A percentile compares a stretch with the other conserved stretches of the same genome.
Conservation (phyloP, 1,284 basidiomycete species). For the Fomitopsis schrenkii region DNA sequence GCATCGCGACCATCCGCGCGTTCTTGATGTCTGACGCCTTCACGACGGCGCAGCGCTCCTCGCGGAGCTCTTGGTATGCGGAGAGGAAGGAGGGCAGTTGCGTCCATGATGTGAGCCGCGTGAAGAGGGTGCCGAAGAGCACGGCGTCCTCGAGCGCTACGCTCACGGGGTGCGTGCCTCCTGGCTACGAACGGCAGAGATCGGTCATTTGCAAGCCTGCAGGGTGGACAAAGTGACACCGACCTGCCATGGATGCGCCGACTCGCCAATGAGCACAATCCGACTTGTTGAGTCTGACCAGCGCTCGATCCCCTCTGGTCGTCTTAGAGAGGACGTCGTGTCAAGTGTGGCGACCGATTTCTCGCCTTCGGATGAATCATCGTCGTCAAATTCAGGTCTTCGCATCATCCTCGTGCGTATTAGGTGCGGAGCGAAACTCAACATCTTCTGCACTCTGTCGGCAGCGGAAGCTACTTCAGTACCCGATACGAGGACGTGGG, state of each 20-base stretch:
- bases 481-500: background rate
- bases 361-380: constrained; percentile 41
- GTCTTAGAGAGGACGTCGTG: constrained; percentile 10
- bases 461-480: background rate
- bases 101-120: constrained; percentile 32
- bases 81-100: constrained; percentile 40
- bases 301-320: constrained; percentile 39
- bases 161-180: constrained; percentile 35
- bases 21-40: constrained; percentile 33
- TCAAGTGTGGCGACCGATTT: background rate
- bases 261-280: constrained; percentile 45
- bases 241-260: constrained; percentile 43
- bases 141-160: constrained; percentile 41
- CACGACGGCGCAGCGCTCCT: constrained; percentile 34
- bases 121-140: constrained; percentile 44
- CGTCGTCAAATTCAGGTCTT: constrained; percentile 37
- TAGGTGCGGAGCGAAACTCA: constrained; percentile 34
- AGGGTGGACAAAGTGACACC: constrained; percentile 17
- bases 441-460: constrained; percentile 42
- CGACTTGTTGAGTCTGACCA: constrained; percentile 49
- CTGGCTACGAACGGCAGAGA: constrained; percentile 27
- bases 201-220: constrained; percentile 34
- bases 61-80: constrained; percentile 43
- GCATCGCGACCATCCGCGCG: constrained; percentile 32
- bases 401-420: constrained; percentile 26